phyloP scores from a whole-genome alignment of 106 monocot species.

The Dioscorea zingiberensis region DNA sequence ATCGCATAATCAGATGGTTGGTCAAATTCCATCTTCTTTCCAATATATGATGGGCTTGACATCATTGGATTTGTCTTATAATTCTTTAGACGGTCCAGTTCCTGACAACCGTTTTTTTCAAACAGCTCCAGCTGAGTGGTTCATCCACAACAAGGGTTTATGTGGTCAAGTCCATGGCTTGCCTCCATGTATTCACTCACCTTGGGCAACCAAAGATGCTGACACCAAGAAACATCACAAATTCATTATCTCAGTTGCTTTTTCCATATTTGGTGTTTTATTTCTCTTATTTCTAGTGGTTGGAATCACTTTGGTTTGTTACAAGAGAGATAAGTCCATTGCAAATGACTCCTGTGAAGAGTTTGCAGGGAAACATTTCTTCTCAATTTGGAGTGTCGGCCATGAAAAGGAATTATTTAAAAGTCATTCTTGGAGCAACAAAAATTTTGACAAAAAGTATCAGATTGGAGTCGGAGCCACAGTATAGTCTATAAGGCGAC shows the following conservation, averaged over 20 bases:
- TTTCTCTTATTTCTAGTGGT: background rate
- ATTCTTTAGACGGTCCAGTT: conserved; percentile 16
- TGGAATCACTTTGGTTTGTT: background rate
- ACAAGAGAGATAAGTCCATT: background rate
- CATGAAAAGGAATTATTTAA: conserved; percentile 5
- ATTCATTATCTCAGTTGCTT: background rate
- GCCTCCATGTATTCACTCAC: background rate
- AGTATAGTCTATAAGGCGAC: conserved; percentile 27
- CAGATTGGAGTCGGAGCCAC: conserved; percentile 21
- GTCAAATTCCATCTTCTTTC: conserved; percentile 12
- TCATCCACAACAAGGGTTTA: conserved; percentile 12
- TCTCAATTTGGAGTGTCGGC: background rate
- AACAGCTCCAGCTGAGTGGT: background rate
- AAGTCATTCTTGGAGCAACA: conserved; percentile 26
- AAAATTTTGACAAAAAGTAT: conserved; percentile 27
- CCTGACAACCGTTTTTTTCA: conserved; percentile 2
- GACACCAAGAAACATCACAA: background rate
- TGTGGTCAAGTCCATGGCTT: conserved; percentile 13
- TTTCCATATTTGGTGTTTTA: background rate
- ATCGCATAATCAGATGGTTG: conserved; percentile 20
- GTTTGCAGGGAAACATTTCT: no score
- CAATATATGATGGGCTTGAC: conserved; percentile 2
- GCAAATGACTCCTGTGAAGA: background rate
- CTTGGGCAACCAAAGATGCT: background rate
- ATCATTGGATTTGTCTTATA: conserved; percentile 25